Base-by-base conservation (phyloP, 768 basidiomycete species). In the Collybia sordida region DNA sequence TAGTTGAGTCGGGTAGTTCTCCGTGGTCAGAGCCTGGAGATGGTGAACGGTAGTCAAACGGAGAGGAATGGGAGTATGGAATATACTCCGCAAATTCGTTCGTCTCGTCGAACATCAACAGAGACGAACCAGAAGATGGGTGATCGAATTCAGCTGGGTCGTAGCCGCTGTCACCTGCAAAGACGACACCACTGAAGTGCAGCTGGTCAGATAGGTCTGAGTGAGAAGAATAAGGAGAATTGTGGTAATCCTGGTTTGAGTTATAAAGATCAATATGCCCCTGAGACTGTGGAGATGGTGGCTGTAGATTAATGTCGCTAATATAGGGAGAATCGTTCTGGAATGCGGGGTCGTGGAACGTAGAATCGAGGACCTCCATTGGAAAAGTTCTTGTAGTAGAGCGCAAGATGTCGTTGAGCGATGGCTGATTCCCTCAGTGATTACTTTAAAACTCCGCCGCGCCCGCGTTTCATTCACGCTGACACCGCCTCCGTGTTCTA, bases 121-220 rank as follows among this genome's bases (percentile, higher is more conserved):
- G 74, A 19, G 68, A 68, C 39, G 64, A 61, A 22, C 64, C 59
- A 25, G 76, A 68, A 50, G 73, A 64, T 17, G 86, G 83, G 4
- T 69, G 60, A 69, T 91, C 89, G 73, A 81, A 90, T 49, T 90
- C 85, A 23, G 79, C 65, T 3, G 89, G 88, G 63, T 90, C 82
- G 77, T 91, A 90, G 47, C 57, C 47, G 64, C 61, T 67, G 35
- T 79, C 73, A 48, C 78, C 77, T 24, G 71, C 72, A 35, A 86
- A 79, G 48, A 76, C 72, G 17, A 87, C 31, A 0, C 21, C 21
- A 0, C 15, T 8, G 25, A 22, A 25, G 41, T 42, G 15, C 19
- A 25, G 22, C n/a, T 47, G 35, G 36, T 22, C 24, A 6, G 22
- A 17, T 1, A 47, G 45, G 27, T 47, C 45, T 1, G 45, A 47